Evolutionary conservation across 2,329 filamentous ascomycete species (phyloP).

Genomic region (Periconia sp.): DNA sequence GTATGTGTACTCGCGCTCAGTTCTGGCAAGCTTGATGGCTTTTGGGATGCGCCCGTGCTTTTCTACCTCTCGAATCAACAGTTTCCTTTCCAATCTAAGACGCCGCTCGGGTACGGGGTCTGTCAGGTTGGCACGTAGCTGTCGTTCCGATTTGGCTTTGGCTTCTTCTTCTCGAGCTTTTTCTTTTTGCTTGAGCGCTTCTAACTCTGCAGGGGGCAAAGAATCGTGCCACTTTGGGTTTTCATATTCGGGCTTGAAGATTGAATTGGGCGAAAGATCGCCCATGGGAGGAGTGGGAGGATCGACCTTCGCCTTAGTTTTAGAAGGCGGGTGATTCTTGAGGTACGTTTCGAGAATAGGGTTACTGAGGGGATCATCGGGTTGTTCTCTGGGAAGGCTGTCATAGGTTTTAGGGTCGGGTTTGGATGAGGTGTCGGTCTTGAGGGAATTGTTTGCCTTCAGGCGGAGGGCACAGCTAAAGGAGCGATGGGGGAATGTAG

Average conservation of each 20-base stretch:
- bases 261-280: slow-evolving; percentile 19
- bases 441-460: background rate
- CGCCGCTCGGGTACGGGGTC: slow-evolving; percentile 76
- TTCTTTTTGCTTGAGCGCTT: slow-evolving; percentile 12
- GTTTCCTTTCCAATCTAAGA: slow-evolving; percentile 77
- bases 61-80: slow-evolving; percentile 75
- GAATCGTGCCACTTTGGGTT: slow-evolving; percentile 27
- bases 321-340: slow-evolving; percentile 7
- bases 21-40: slow-evolving; percentile 67
- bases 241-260: slow-evolving; percentile 28
- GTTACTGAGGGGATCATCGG: slow-evolving; percentile 40
- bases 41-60: slow-evolving; percentile 67
- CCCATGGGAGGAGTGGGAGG: slow-evolving; percentile 17
- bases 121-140: slow-evolving; percentile 62
- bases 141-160: slow-evolving; percentile 9
- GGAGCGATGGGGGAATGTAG: slow-evolving; percentile 15
- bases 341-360: slow-evolving; percentile 66
- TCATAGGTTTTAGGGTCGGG: background rate
- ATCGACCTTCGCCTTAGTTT: background rate
- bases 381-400: background rate
- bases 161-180: slow-evolving; percentile 9
- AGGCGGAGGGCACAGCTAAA: slow-evolving; percentile 14
- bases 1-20: slow-evolving; percentile 59
- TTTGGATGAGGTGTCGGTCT: background rate
- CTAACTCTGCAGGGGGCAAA: slow-evolving; percentile 17